These are phyloP conservation scores for Thalassiosira exigua DNA, from an alignment of 352 stramenopile species.

Conservation along the genomic window DNA sequence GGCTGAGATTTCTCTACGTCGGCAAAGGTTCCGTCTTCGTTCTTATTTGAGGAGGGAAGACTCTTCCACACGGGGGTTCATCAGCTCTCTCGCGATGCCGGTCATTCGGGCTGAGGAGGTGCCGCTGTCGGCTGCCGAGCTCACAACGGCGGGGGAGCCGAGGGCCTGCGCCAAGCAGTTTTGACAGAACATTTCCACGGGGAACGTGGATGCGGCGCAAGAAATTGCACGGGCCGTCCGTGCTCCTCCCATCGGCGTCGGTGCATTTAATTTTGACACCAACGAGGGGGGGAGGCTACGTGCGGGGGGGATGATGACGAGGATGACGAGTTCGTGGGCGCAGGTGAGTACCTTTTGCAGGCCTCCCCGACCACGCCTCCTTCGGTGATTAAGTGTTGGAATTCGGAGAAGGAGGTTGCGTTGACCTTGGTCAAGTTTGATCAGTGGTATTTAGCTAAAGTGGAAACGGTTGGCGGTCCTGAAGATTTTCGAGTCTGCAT, in stretches of 20 bases:
- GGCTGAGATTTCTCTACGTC: neutral
- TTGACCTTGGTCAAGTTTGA: neutral
- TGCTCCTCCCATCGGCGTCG: neutral
- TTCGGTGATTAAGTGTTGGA: neutral
- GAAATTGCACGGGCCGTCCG: neutral
- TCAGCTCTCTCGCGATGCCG: no score
- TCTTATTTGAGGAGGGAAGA: neutral
- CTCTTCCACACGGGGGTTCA: neutral
- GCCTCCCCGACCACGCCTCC: neutral
- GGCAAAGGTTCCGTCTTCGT: neutral
- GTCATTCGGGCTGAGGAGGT: no score
- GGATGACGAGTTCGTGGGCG: neutral
- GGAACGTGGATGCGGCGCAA: neutral
- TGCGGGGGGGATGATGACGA: neutral
- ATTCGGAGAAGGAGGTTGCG: neutral
- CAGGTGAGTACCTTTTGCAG: neutral
- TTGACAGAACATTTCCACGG: neutral
- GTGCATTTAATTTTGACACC: neutral
- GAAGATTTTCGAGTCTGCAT: neutral
- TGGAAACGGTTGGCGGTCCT: neutral
- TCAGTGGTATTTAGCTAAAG: neutral
- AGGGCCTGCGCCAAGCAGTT: neutral
- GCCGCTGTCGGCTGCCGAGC: neutral
- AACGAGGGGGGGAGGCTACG: neutral
- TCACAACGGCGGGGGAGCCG: neutral